Evolutionary conservation across 1,139 yeast genomes (phyloP).

Genomic region (Blastobotrys apis): DNA sequence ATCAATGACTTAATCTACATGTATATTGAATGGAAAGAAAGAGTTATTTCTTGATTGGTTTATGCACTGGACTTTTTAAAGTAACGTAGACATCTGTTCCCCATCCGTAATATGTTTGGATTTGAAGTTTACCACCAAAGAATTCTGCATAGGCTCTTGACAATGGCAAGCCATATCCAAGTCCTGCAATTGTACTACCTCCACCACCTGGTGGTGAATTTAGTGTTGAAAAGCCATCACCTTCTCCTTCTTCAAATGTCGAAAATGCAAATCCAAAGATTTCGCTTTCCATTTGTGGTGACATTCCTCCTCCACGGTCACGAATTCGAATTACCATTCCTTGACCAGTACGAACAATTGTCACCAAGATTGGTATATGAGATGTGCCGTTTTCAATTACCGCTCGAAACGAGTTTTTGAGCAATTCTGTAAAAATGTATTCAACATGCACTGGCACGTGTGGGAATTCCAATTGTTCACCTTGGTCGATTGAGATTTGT

Average conservation of each 20-base stretch:
- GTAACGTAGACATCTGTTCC: constrained; percentile 74
- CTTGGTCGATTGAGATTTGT: constrained; percentile 52
- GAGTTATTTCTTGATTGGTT: too few species aligned
- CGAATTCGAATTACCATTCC: constrained; percentile 58
- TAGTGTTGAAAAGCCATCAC: constrained; percentile 46
- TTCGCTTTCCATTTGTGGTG: constrained; percentile 56
- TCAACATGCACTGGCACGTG: constrained; percentile 85
- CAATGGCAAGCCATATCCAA: constrained; percentile 93
- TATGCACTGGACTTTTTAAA: constrained; percentile 40
- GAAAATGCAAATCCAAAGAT: constrained; percentile 85
- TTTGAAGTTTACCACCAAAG: constrained; percentile 69
- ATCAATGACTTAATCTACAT: neutral
- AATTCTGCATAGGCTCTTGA: constrained; percentile 68
- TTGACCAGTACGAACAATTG: constrained; percentile 54
- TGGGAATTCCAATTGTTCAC: constrained; percentile 53
- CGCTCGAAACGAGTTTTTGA: constrained; percentile 83
- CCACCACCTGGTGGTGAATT: constrained; percentile 71
- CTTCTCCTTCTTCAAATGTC: constrained; percentile 60
- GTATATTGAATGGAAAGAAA: too few species aligned
- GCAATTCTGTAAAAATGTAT: constrained; percentile 78
- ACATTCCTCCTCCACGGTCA: constrained; percentile 87
- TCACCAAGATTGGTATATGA: constrained; percentile 58
- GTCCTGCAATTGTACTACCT: constrained; percentile 79
- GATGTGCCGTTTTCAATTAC: constrained; percentile 59
- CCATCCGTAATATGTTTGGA: constrained; percentile 80